Base-by-base conservation (phyloP, 2,329 filamentous ascomycete species). In the Colletotrichum sp. region DNA sequence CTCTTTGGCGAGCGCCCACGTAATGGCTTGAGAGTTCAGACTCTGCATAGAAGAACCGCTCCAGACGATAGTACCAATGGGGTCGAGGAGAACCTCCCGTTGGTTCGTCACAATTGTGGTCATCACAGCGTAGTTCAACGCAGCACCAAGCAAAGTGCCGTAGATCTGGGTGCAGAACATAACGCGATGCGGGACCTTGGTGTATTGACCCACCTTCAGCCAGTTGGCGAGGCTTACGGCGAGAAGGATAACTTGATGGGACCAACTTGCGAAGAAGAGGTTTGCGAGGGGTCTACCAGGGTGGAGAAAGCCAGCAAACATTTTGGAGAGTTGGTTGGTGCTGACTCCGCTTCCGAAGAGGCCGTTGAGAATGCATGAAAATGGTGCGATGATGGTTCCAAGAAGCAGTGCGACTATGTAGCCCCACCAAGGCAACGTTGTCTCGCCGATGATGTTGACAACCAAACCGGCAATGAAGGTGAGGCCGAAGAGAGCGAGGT, bases 111-210 rank as follows among this genome's bases (percentile, higher is more conserved):
- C 84, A 55, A 90, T 88, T 15, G 82, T 84, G 28, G 80, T 83
- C 85, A 88, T 88, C 78, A 89, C 84, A 56, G 84, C 81, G 73
- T 86, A 89, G 78, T 89, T 88, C 70, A 89, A 80, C 2, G 85
- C 78, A 1, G 85, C 84, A 2, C 86, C 86, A 5, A 88, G 78
- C 4, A 87, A 43, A 18, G 82, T 85, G 6, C 86, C 87, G 10
- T 83, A 78, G 6, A 88, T 82, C 70, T 88, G 88, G 5, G 85
- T 83, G 28, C 48, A 62, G 21, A 81, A 81, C 56, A 88, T 89
- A 65, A 83, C 81, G n/a, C 84, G 82, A 9, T 85, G 86, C 2
- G 81, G 80, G 8, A 86, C 79, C 66, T 86, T 83, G 8, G 79
- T 80, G 60, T 85, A 85, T 73, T 86, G 84, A 1, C 79, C 84